phyloP scores from a whole-genome alignment of 192 early-diverging fungal species.

The Umbelopsis vinacea region DNA sequence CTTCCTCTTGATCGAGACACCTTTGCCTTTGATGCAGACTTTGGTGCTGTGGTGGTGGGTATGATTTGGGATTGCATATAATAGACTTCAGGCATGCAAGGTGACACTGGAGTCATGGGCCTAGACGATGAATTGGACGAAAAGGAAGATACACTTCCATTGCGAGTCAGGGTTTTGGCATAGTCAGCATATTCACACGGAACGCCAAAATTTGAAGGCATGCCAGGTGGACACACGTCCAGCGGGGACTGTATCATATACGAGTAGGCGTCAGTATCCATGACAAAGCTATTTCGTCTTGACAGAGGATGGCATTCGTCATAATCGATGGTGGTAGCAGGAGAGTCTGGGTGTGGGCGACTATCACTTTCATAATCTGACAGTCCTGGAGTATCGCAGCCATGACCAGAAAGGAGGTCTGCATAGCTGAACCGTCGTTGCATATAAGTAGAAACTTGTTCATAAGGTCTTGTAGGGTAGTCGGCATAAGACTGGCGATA shows the following conservation, averaged over 20 bases:
- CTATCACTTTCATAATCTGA: constrained; percentile 32
- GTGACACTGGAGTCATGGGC: constrained; percentile 9
- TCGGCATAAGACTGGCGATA: constrained; percentile 11
- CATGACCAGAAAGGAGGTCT: constrained; percentile 32
- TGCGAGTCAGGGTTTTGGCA: neutral
- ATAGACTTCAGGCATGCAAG: constrained; percentile 13
- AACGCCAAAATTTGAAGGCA: neutral
- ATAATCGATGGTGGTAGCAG: constrained; percentile 30
- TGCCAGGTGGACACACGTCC: neutral
- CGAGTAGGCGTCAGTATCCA: constrained; percentile 11
- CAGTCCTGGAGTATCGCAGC: constrained; percentile 27
- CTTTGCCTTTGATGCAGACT: constrained; percentile 21
- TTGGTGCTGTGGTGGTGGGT: neutral
- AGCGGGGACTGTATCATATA: constrained; percentile 14
- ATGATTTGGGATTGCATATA: constrained; percentile 30
- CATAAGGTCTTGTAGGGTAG: constrained; percentile 9
- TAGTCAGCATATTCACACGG: constrained; percentile 4
- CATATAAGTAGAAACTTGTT: constrained; percentile 12
- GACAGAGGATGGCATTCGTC: constrained; percentile 26
- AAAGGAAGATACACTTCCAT: constrained; percentile 16
- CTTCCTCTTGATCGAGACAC: constrained; percentile 50
- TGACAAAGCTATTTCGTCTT: constrained; percentile 16
- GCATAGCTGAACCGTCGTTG: constrained; percentile 33
- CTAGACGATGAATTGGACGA: constrained; percentile 8
- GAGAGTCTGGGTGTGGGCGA: constrained; percentile 32